Evolutionary conservation across 768 basidiomycete species (phyloP).

Genomic region (Mycena indigotica): DNA sequence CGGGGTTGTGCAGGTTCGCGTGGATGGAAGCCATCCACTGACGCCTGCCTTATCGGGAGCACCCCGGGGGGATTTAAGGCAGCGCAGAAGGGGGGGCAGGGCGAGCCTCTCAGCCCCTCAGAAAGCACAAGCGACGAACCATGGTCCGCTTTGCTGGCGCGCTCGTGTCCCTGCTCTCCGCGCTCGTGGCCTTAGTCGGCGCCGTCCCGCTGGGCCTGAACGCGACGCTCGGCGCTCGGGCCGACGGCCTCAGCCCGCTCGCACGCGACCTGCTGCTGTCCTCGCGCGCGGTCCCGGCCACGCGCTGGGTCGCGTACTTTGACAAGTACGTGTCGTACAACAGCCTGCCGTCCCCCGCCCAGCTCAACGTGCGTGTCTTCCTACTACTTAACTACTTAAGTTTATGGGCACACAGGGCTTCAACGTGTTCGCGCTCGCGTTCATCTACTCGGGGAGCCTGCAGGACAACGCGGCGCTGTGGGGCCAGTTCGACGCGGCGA

Average conservation of each 20-base stretch:
- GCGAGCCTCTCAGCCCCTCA: too few relatives aligned
- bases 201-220: constrained; percentile 9
- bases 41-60: too few relatives aligned
- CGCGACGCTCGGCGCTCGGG: constrained; percentile 8
- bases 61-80: too few relatives aligned
- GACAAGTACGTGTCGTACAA: constrained; percentile 16
- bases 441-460: constrained; percentile 10
- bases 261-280: constrained; percentile 15
- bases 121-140: too few relatives aligned
- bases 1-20: too few relatives aligned
- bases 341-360: constrained; percentile 5
- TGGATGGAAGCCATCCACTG: too few relatives aligned
- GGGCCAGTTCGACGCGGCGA: constrained; percentile 7
- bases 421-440: constrained; percentile 17
- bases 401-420: constrained; percentile 12
- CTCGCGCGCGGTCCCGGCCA: constrained; percentile 10
- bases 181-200: constrained; percentile 5
- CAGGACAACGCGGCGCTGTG: constrained; percentile 17
- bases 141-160: too few relatives aligned
- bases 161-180: too few relatives aligned
- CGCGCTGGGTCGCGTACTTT: constrained; percentile 18
- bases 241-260: constrained; percentile 11
- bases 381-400: constrained; percentile 1
- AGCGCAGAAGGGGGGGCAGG: too few relatives aligned
- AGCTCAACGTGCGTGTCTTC: neutral